phyloP scores from a whole-genome alignment of 768 basidiomycete genomes.

The Termitomyces sp. region DNA sequence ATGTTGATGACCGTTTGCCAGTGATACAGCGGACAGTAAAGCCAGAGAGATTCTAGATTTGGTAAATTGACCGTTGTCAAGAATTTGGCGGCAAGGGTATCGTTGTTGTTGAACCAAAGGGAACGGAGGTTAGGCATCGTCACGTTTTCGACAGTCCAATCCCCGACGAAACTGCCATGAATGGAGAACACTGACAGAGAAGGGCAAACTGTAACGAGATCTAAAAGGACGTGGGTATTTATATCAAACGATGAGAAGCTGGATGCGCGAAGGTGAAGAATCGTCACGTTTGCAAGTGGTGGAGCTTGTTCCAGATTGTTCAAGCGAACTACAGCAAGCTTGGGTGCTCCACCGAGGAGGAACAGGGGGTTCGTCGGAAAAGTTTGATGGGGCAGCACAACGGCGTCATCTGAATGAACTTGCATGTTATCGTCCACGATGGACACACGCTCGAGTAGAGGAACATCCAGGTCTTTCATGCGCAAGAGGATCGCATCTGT shows the following conservation, averaged over 20 bases:
- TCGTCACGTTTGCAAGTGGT: slow-evolving; percentile 26
- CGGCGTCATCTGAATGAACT: not conserved
- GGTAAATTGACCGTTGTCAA: slow-evolving; percentile 26
- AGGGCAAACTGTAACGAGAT: slow-evolving; percentile 14
- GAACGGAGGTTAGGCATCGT: slow-evolving; percentile 22
- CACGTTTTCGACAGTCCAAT: slow-evolving; percentile 18
- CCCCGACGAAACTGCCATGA: slow-evolving; percentile 17
- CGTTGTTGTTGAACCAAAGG: slow-evolving; percentile 24
- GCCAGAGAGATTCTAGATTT: slow-evolving; percentile 32
- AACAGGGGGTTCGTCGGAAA: slow-evolving; percentile 1
- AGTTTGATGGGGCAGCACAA: not conserved
- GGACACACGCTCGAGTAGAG: slow-evolving; percentile 23
- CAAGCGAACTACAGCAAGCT: slow-evolving; percentile 1
- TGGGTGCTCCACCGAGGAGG: slow-evolving; percentile 11
- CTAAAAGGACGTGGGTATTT: slow-evolving; percentile 1
- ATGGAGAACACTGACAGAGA: slow-evolving; percentile 27
- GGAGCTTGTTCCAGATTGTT: slow-evolving; percentile 20
- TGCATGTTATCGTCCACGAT: slow-evolving; percentile 12
- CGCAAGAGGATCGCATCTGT: slow-evolving; percentile 19
- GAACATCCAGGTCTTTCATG: slow-evolving; percentile 17
- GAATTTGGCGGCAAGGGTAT: slow-evolving; percentile 21
- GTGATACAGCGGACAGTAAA: slow-evolving; percentile 24
- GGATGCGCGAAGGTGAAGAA: slow-evolving; percentile 25
- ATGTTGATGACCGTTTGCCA: slow-evolving; percentile 4
- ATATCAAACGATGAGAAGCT: slow-evolving; percentile 4